These are phyloP conservation scores for Porphyra umbilicalis DNA, from an alignment of 31 red algal species.

Conservation along the genomic window DNA sequence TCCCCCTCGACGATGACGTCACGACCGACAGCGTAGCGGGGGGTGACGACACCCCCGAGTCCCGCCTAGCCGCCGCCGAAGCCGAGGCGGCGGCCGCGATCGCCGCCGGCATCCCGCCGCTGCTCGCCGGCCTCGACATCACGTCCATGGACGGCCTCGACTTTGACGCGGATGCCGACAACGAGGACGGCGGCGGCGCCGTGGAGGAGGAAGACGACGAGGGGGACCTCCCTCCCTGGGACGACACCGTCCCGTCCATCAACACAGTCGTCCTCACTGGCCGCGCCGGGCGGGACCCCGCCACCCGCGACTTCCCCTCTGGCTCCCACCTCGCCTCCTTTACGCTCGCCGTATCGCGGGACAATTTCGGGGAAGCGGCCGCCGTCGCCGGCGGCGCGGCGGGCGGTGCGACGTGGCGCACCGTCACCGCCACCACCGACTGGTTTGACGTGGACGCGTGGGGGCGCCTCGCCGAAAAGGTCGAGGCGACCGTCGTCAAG, in stretches of 20 bases:
- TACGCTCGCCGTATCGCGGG: neutral
- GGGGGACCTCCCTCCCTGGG: neutral
- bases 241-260: neutral
- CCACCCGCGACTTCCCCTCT: neutral
- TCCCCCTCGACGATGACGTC: neutral
- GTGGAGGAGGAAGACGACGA: neutral
- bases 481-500: neutral
- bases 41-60: neutral
- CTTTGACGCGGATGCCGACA: neutral
- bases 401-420: neutral
- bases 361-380: neutral
- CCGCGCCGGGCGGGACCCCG: neutral
- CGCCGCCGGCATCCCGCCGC: neutral
- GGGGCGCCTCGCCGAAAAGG: neutral
- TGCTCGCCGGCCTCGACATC: neutral
- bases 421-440: neutral
- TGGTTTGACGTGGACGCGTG: neutral
- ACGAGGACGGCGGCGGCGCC: neutral
- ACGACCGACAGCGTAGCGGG: neutral
- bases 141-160: neutral
- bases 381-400: neutral
- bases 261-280: neutral
- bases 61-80: neutral
- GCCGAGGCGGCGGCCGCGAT: neutral
- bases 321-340: neutral